Conservation (phyloP, 495 filamentous ascomycete genomes). For the Aspergillus haitiensis region DNA sequence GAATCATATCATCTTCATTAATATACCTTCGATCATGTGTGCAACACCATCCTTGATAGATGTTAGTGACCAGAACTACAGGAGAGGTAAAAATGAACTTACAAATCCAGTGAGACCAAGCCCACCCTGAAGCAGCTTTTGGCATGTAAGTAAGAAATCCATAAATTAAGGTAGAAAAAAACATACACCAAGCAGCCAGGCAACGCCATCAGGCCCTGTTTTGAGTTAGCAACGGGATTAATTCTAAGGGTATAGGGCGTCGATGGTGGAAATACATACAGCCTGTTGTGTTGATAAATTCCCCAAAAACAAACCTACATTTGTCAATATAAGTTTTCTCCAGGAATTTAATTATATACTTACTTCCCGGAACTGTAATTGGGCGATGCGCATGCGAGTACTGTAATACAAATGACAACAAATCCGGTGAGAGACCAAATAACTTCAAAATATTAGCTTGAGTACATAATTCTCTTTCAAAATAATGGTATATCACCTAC, state of each 20-base stretch:
- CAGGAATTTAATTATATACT: constrained; percentile 45
- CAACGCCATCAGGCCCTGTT: constrained; percentile 60
- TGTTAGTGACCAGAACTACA: constrained; percentile 18
- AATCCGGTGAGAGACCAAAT: constrained; percentile 70
- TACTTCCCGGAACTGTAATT: constrained; percentile 61
- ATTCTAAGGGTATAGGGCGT: neutral
- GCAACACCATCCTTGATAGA: constrained; percentile 52
- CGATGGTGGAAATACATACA: constrained; percentile 35
- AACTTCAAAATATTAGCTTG: constrained; percentile 33
- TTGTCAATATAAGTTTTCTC: constrained; percentile 34
- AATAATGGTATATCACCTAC: constrained; percentile 26
- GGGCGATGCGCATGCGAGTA: constrained; percentile 62
- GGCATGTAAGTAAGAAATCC: constrained; percentile 24
- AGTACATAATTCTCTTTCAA: neutral
- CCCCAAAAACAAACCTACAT: constrained; percentile 58
- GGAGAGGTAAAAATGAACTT: constrained; percentile 16
- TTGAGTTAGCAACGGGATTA: constrained; percentile 16
- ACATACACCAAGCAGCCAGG: constrained; percentile 60
- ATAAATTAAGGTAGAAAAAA: neutral
- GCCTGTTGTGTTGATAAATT: constrained; percentile 61
- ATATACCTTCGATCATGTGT: constrained; percentile 49
- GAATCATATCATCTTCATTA: neutral
- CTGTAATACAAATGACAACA: constrained; percentile 64
- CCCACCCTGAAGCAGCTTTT: constrained; percentile 57
- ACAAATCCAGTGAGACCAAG: constrained; percentile 63